Evolutionary conservation across 345 rosid species (phyloP).

Genomic region (Melastoma malabathricum): DNA sequence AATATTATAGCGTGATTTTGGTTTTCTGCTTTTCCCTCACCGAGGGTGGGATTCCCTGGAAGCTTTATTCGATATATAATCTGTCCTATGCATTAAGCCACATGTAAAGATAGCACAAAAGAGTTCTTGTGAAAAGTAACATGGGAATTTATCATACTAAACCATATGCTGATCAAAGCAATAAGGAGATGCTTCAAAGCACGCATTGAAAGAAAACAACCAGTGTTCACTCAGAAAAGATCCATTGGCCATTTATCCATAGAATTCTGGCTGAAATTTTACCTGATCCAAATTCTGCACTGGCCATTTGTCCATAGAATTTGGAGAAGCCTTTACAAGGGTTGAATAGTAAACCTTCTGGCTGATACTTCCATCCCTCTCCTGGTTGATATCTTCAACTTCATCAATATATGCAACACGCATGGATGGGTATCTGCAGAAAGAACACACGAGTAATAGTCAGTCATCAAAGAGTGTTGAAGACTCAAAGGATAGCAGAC

Average conservation of each 20-base stretch:
- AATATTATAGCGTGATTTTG: slow-evolving; percentile 96
- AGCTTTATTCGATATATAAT: slow-evolving; percentile 85
- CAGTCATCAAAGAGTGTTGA: slow-evolving; percentile 2
- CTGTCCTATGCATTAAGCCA: slow-evolving; percentile 25
- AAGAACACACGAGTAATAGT: neutral
- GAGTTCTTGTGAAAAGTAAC: too few species aligned
- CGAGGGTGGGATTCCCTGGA: slow-evolving; percentile 95
- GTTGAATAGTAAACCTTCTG: slow-evolving; percentile 77
- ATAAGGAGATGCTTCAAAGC: too few species aligned
- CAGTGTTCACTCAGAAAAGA: too few species aligned
- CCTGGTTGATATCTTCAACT: slow-evolving; percentile 78
- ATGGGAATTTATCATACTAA: too few species aligned
- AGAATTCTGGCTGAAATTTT: slow-evolving; percentile 4
- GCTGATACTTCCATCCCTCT: slow-evolving; percentile 45
- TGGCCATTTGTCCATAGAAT: slow-evolving; percentile 72
- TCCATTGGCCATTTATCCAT: too few species aligned
- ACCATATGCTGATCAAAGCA: too few species aligned
- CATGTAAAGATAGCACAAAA: too few species aligned
- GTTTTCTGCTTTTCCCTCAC: slow-evolving; percentile 99
- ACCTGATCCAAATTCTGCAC: slow-evolving; percentile 94
- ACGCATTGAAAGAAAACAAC: too few species aligned
- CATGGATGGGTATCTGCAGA: slow-evolving; percentile 85
- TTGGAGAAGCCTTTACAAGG: slow-evolving; percentile 82
- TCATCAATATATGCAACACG: slow-evolving; percentile 98
- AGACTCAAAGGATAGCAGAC: slow-evolving; percentile 6